A percentile compares a stretch with the other conserved stretches of the same genome.
Conservation (phyloP, 148 eudicot genomes). For the Amaranthus cruentus region DNA sequence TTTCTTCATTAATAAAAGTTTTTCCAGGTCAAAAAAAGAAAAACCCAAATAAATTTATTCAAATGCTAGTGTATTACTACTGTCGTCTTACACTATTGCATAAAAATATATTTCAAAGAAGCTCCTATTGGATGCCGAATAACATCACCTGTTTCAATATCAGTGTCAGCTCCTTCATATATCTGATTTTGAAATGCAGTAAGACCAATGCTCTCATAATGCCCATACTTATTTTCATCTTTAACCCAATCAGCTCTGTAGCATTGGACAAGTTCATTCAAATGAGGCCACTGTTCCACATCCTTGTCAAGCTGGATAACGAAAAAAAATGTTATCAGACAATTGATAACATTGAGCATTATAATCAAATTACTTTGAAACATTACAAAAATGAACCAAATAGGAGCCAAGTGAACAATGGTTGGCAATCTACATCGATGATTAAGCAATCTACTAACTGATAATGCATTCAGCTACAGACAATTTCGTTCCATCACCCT, state of each 20-base stretch:
- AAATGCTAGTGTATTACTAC: no score
- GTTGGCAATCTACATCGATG: not conserved
- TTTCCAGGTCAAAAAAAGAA: not conserved
- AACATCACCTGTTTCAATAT: slow-evolving; percentile 83
- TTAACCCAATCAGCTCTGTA: slow-evolving; percentile 90
- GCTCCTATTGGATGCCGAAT: not conserved
- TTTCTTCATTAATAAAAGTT: no score
- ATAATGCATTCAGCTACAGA: not conserved
- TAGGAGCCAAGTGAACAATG: not conserved
- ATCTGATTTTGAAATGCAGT: slow-evolving; percentile 72
- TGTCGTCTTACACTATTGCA: slow-evolving; percentile 6
- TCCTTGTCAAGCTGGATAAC: slow-evolving; percentile 76
- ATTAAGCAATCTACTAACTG: not conserved
- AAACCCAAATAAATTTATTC: not conserved
- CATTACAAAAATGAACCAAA: not conserved
- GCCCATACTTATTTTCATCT: slow-evolving; percentile 93
- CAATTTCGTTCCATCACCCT: not conserved
- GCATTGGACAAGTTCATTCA: slow-evolving; percentile 93
- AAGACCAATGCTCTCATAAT: slow-evolving; percentile 76
- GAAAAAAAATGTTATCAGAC: not conserved
- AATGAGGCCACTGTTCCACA: slow-evolving; percentile 98
- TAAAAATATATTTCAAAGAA: not conserved
- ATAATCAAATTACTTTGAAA: not conserved
- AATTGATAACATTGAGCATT: not conserved
- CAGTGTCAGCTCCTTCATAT: slow-evolving; percentile 98